Base-by-base conservation (phyloP, 2,329 filamentous ascomycete genomes). In the Penicillium sp. region DNA sequence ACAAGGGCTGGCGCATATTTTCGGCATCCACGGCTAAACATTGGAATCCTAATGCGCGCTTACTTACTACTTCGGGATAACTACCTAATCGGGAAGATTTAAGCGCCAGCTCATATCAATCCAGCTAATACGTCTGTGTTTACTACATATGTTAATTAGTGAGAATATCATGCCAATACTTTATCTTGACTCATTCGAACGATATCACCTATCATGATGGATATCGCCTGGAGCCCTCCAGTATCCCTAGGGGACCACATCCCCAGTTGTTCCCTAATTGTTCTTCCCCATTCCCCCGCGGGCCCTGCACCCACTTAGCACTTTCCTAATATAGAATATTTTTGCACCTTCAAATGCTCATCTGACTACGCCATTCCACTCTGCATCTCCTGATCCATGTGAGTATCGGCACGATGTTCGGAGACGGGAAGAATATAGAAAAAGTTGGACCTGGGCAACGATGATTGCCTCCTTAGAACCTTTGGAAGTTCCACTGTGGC, bases 401-500 rank as follows among this genome's bases (percentile, higher is more conserved):
- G 16, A 35, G 16, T 24, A 52, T 52, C 43, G 51, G 45, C 49
- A 45, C 51, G 40, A 52, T 54, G 44, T 48, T 55, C 46, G 46
- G 24, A 33, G 22, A 36, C 30, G 25, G 48, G 9, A 49, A 43
- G 4, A 40, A 24, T 30, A 18, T 25, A 25, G 28, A 44, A 51
- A 53, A 44, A n/a, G n/a, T 42, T 46, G 48, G 38, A 48, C 30
- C 39, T 38, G 10, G 31, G 20, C 39, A 48, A n/a, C 24, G 41
- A 39, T 33, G 41, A 48, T 42, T 46, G 44, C 30, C 25, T 44
- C 18, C 16, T 14, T 8, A n/a, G n/a, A n/a, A n/a, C n/a, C n/a
- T n/a, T n/a, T n/a, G 13, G 30, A n/a, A 20, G 50, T 54, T 52
- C 53, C 53, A 54, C 53, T 54, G 44, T 50, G 46, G 53, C 46